Percentiles rank a stretch among this genome's conserved stretches.
These are phyloP conservation scores for Metschnikowia baotianmanensis DNA, from an alignment of 805 yeast species.

Conservation along the genomic window DNA sequence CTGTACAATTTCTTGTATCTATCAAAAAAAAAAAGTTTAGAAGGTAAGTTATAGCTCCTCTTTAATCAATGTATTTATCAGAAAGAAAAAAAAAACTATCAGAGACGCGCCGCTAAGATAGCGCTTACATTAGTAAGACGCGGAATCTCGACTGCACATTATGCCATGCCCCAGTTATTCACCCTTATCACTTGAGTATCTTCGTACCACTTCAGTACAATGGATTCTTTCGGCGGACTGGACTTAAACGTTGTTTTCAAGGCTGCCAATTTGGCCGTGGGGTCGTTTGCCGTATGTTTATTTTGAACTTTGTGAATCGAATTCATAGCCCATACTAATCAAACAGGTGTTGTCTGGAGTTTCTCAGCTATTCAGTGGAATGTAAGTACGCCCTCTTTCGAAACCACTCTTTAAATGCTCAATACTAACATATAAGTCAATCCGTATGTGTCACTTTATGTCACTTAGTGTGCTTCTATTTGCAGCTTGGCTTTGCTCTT, in stretches of 20 bases:
- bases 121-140: too few relatives aligned
- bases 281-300: constrained; percentile 50
- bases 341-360: constrained; percentile 45
- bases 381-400: constrained; percentile 33
- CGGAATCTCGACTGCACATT: constrained; percentile 4
- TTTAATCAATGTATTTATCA: too few relatives aligned
- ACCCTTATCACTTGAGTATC: not conserved
- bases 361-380: constrained; percentile 49
- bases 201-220: constrained; percentile 17
- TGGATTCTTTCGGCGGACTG: constrained; percentile 43
- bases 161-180: not conserved
- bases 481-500: not conserved
- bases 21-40: too few relatives aligned
- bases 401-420: not conserved
- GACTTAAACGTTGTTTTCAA: constrained; percentile 48
- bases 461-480: not conserved
- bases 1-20: too few relatives aligned
- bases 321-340: constrained; percentile 10
- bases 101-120: too few relatives aligned
- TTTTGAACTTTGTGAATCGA: not conserved
- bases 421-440: constrained; percentile 30
- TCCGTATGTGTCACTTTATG: constrained; percentile 27
- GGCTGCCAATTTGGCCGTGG: constrained; percentile 53
- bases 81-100: too few relatives aligned
- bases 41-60: too few relatives aligned